Evolutionary conservation across 805 yeast genomes (phyloP).

Genomic region (Metschnikowia dekortorum): DNA sequence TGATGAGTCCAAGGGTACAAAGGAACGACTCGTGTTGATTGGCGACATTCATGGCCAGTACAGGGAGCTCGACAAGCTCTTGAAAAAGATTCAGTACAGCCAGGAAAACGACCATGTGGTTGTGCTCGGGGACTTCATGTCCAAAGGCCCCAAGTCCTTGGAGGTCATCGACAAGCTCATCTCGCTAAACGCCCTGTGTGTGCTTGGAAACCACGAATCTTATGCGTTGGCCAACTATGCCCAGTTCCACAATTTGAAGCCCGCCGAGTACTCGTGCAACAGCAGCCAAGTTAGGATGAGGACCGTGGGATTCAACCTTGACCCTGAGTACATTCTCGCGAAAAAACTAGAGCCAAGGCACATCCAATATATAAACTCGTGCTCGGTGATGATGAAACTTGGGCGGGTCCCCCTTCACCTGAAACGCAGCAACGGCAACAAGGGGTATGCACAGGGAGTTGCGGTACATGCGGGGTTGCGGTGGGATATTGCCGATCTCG

Average conservation of each 20-base stretch:
- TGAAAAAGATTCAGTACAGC: conserved; percentile 47
- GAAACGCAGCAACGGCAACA: conserved; percentile 27
- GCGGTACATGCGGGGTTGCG: conserved; percentile 84
- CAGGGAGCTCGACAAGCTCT: conserved; percentile 48
- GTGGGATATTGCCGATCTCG: conserved; percentile 54
- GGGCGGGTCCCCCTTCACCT: conserved; percentile 53
- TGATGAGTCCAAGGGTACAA: not conserved
- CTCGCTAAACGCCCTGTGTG: conserved; percentile 58
- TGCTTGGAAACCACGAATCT: conserved; percentile 87
- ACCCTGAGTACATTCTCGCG: conserved; percentile 45
- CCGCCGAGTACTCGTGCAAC: conserved; percentile 1
- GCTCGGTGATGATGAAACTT: conserved; percentile 59
- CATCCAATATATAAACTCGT: conserved; percentile 51
- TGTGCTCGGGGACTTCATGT: conserved; percentile 77
- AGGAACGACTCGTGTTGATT: conserved; percentile 55
- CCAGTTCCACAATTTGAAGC: conserved; percentile 46
- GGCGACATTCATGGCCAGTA: conserved; percentile 90
- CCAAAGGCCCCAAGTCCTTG: conserved; percentile 77
- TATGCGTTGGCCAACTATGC: conserved; percentile 64
- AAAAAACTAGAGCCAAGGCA: conserved; percentile 56
- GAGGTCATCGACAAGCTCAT: conserved; percentile 58
- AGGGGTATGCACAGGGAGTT: conserved; percentile 30
- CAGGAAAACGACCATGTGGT: conserved; percentile 53
- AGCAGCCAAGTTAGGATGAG: conserved; percentile 1
- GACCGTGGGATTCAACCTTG: conserved; percentile 22